phyloP scores from a whole-genome alignment of 176 grass and related monocot genomes.

The Carex littledalei region DNA sequence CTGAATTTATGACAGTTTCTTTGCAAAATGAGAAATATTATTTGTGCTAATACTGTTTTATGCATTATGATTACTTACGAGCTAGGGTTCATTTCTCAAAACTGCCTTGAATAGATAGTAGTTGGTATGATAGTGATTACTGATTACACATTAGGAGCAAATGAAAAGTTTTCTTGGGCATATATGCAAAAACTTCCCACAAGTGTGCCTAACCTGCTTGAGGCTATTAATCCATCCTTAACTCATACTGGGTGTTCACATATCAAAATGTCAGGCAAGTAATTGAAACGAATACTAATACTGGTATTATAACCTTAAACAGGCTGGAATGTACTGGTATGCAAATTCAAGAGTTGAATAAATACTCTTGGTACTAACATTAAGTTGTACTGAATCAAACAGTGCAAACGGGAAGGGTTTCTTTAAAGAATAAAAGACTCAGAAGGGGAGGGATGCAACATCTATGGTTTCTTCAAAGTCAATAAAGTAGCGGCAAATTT shows the following conservation, averaged over 20 bases:
- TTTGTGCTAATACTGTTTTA: not conserved
- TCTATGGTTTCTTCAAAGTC: slow-evolving; percentile 89
- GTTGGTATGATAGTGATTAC: not conserved
- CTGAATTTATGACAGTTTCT: not conserved
- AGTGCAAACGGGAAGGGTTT: slow-evolving; percentile 99
- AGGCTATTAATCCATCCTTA: too few species aligned
- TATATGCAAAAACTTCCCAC: too few species aligned
- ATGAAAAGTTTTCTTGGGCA: too few species aligned
- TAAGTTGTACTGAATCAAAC: slow-evolving; percentile 13
- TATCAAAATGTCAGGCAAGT: not conserved
- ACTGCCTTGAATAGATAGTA: not conserved
- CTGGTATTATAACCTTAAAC: not conserved
- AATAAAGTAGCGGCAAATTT: slow-evolving; percentile 98
- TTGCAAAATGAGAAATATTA: not conserved
- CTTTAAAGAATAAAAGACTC: slow-evolving; percentile 94
- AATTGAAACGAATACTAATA: not conserved
- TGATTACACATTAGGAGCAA: too few species aligned
- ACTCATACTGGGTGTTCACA: not conserved
- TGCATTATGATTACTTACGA: not conserved
- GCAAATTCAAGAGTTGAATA: not conserved
- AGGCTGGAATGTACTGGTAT: not conserved
- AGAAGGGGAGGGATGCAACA: slow-evolving; percentile 99
- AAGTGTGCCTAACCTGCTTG: too few species aligned
- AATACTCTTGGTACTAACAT: not conserved
- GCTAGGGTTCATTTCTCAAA: not conserved